Base-by-base conservation (phyloP, 2,329 filamentous ascomycete genomes). In the Conoideocrella luteorostrata region DNA sequence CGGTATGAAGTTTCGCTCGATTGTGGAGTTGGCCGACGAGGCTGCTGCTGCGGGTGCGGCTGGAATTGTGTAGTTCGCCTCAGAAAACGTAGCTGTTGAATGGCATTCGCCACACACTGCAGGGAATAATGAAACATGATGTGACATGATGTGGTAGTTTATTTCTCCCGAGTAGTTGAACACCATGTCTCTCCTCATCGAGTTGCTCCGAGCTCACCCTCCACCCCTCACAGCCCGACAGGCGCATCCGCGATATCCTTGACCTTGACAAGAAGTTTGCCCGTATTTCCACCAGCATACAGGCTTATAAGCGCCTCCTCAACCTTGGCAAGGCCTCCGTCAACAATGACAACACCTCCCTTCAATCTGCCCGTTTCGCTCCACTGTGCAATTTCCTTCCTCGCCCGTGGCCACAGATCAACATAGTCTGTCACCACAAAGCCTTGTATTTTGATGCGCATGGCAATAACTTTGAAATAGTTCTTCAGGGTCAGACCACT, bases 391-490 rank as follows among this genome's bases (percentile, higher is more conserved):
- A 90, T 66, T 53, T 88, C 72, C 56, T 74, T 69, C 46, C 75
- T 64, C 1, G 82, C 86, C 34, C 66, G 58, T 1, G 71, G 57
- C 58, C 75, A 86, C 56, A 84, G 71, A 45, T 74, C 67, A 7
- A 60, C 64, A 55, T 75, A 87, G 60, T 90, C 86, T 43, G 86
- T 77, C 32, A 88, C 77, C 50, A 90, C 83, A 62, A 90, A 89
- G 0, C 84, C 84, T 63, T 84, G 73, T 70, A 87, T 77, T 46
- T 66, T 73, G 57, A 81, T 74, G 47, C 77, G 65, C 70, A 77
- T 78, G 4, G 66, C 60, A 38, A 77, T 65, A 47, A 77, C 67
- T 65, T 74, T 74, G 35, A 66, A 63, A 53, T 77, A 73, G 56
- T 78, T 74, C 52, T 69, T 75, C 41, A 77, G 77, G 1, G 82